Evolutionary conservation across 768 basidiomycete species (phyloP), one percentile per base, ranked within the genome.

Genomic region (Suillus decipiens): DNA sequence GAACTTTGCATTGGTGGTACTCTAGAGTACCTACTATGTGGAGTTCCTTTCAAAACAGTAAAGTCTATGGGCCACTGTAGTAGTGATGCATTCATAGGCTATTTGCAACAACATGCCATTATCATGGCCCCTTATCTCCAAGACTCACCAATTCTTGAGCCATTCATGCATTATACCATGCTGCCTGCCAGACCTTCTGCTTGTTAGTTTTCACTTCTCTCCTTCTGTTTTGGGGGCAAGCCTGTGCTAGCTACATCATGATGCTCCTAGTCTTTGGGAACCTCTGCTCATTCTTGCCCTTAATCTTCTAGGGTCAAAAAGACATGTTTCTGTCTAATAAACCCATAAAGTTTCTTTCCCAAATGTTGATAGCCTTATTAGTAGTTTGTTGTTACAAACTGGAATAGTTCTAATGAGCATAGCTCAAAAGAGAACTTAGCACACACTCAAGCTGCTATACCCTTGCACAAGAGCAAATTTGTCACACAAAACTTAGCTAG

Each of bases 31-130:
- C 67, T 79, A 0, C 67, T 77, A 0, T 34, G 39, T 0, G 74
- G 75, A 0, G 62, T 71, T 0, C 68, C 72, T 0, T 77, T 79
- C 1, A 71, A 79, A 5, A 61, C 77, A 0, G 75, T 80, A 0
- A 74, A 75, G 1, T 64, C 69, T 0, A 72, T 71, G 48, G 78
- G 78, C 0, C 60, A 72, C 0, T 81, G 78, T 78, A 68, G 63
- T 0, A 66, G 74, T 2, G 73, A 77, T 1, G 56, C 75, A 0
- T 79, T 79, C 59, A 34, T 57, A 0, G 3, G 64, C 0, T 79
- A 79, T 58, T 70, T 79, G 0, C 57, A 68, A 0, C 65, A 73
- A n/a, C 78, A 78, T 53, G 68, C 70, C 1, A 43, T 64, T 10
- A 60, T 74, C 1, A 39, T 75, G 42, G 71, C 73, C 0, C 71